Percentiles rank a stretch among this genome's conserved stretches.
phyloP scores from a whole-genome alignment of 2,329 filamentous ascomycete genomes.

The Neofusicoccum umdonicola region DNA sequence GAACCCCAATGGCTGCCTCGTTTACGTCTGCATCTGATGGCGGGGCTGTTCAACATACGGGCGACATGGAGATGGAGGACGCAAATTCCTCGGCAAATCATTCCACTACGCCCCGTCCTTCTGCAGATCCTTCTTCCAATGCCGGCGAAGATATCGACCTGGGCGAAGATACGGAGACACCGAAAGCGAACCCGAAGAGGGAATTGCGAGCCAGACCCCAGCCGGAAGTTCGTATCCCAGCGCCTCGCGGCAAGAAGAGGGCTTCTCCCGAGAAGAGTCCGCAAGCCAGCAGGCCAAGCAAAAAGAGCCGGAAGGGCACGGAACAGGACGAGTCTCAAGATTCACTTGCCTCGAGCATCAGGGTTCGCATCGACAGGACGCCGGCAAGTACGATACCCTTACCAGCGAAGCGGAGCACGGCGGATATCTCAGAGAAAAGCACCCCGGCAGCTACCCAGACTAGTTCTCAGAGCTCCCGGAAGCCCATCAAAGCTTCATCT shows the following conservation, averaged over 20 bases:
- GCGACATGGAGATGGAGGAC: not conserved
- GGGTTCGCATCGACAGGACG: not conserved
- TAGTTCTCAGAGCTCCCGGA: no score
- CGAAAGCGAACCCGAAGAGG: not conserved
- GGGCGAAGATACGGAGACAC: conserved; percentile 18
- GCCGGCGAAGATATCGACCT: not conserved
- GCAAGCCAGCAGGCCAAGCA: not conserved
- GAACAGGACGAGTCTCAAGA: not conserved
- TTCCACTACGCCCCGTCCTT: not conserved
- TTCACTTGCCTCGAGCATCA: not conserved
- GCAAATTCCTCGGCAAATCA: not conserved
- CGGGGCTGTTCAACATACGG: no score
- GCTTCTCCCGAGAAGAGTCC: not conserved
- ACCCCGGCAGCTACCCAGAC: no score
- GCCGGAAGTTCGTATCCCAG: not conserved
- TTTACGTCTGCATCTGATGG: no score
- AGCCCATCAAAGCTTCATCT: not conserved
- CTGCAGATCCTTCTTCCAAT: not conserved
- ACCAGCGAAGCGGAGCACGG: not conserved
- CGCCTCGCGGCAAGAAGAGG: not conserved
- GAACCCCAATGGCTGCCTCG: no score
- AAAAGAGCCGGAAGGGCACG: not conserved
- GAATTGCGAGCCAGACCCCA: not conserved
- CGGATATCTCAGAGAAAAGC: no score
- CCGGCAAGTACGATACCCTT: not conserved